Evolutionary conservation across 225 moss, liverwort and hornwort species (phyloP).

Genomic region (Lunularia cruciata): DNA sequence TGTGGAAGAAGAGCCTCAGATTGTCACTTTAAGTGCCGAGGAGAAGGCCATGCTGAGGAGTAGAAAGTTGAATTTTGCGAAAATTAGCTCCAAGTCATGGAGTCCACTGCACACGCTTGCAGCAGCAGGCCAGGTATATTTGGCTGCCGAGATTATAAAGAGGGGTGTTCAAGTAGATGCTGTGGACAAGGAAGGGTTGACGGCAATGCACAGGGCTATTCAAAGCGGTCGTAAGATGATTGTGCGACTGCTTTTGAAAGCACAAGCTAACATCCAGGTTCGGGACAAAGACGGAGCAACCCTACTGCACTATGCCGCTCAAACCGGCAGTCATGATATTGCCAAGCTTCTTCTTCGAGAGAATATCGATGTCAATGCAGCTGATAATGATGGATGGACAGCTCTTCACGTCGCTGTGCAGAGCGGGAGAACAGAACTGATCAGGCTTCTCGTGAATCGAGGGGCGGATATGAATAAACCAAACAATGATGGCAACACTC

Average conservation of each 20-base stretch:
- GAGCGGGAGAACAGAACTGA: slow-evolving; percentile 71
- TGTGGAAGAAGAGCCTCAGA: slow-evolving; percentile 43
- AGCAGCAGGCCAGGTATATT: slow-evolving; percentile 70
- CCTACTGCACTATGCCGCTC: slow-evolving; percentile 73
- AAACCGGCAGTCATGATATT: slow-evolving; percentile 50
- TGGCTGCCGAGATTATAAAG: slow-evolving; percentile 68
- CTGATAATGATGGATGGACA: slow-evolving; percentile 92
- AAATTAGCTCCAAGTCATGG: slow-evolving; percentile 64
- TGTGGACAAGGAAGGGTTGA: slow-evolving; percentile 66
- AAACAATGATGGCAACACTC: slow-evolving; percentile 60
- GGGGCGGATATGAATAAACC: slow-evolving; percentile 57
- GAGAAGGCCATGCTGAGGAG: slow-evolving; percentile 64
- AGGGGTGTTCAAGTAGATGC: slow-evolving; percentile 49
- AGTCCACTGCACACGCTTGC: slow-evolving; percentile 74
- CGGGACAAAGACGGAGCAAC: slow-evolving; percentile 61
- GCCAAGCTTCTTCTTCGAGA: slow-evolving; percentile 63
- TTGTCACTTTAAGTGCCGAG: slow-evolving; percentile 54
- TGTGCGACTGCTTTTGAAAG: slow-evolving; percentile 67
- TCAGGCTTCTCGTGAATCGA: slow-evolving; percentile 63
- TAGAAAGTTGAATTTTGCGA: slow-evolving; percentile 48
- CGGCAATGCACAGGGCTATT: slow-evolving; percentile 78
- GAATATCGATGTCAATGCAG: slow-evolving; percentile 58
- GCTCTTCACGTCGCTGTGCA: slow-evolving; percentile 88
- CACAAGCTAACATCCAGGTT: slow-evolving; percentile 46
- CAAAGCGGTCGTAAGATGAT: slow-evolving; percentile 66